A percentile compares a stretch with the other conserved stretches of the same genome.
Conservation (phyloP, 768 basidiomycete genomes). For the Lyophyllum shimeji region DNA sequence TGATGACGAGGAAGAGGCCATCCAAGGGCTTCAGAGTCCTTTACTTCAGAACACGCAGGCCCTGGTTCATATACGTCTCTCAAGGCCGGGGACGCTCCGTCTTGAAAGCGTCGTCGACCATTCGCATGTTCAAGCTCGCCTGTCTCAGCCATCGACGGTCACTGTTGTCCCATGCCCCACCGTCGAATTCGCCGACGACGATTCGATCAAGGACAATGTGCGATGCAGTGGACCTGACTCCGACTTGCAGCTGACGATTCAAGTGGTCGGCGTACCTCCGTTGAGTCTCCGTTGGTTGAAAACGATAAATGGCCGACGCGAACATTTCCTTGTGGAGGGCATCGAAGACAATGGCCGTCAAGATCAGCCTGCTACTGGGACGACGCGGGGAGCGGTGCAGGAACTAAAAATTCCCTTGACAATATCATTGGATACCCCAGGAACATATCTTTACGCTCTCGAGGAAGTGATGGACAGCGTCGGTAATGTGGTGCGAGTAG, state of each 20-base stretch:
- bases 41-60: conserved; percentile 74
- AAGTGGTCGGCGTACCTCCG: conserved; percentile 73
- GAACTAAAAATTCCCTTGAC: conserved; percentile 68
- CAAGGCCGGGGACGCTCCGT: conserved; percentile 71
- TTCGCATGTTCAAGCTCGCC: conserved; percentile 69
- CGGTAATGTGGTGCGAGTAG: conserved; percentile 68
- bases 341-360: conserved; percentile 61
- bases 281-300: conserved; percentile 77
- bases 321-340: conserved; percentile 80
- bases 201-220: conserved; percentile 38
- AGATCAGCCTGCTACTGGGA: conserved; percentile 9
- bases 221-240: conserved; percentile 72
- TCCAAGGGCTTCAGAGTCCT: conserved; percentile 29
- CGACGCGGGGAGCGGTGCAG: conserved; percentile 38
- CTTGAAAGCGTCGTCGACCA: conserved; percentile 74
- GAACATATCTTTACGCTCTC: conserved; percentile 70
- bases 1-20: conserved; percentile 62
- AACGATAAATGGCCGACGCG: conserved; percentile 61
- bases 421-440: conserved; percentile 60
- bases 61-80: conserved; percentile 68
- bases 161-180: conserved; percentile 81
- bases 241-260: conserved; percentile 56
- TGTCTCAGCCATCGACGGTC: conserved; percentile 63
- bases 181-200: conserved; percentile 60
- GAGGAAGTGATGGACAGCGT: conserved; percentile 83